A percentile compares a stretch with the other conserved stretches of the same genome.
These are phyloP conservation scores for Fusarium zealandicum DNA, from an alignment of 2,329 filamentous ascomycete species.

Conservation along the genomic window DNA sequence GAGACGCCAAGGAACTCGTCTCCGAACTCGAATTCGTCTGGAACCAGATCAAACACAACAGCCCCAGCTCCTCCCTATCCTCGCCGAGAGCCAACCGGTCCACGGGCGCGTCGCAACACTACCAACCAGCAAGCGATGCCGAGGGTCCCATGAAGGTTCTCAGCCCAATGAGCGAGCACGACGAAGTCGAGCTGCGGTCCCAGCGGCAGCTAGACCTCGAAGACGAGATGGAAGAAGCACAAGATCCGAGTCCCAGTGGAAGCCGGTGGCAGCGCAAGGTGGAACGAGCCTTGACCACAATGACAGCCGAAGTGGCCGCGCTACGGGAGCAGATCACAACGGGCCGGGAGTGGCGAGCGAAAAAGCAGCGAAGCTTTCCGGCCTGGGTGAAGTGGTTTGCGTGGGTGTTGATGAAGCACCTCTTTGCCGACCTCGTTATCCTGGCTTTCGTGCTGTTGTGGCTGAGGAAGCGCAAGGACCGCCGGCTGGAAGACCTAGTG, in stretches of 20 bases:
- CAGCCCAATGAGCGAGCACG: slow-evolving; percentile 85
- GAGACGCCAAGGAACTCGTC: slow-evolving; percentile 86
- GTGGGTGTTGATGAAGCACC: slow-evolving; percentile 75
- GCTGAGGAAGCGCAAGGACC: slow-evolving; percentile 75
- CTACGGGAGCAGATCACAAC: slow-evolving; percentile 88
- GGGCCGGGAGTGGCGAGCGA: slow-evolving; percentile 73
- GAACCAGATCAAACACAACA: slow-evolving; percentile 95
- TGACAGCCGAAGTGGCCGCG: slow-evolving; percentile 92
- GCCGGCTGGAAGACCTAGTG: slow-evolving; percentile 76
- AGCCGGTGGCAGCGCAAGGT: slow-evolving; percentile 81
- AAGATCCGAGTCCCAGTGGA: slow-evolving; percentile 42
- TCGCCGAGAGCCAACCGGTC: slow-evolving; percentile 57
- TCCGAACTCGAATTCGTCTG: slow-evolving; percentile 98
- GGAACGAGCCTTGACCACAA: slow-evolving; percentile 83
- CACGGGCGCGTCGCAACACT: slow-evolving; percentile 48
- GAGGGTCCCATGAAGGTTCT: slow-evolving; percentile 72
- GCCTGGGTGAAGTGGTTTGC: slow-evolving; percentile 76
- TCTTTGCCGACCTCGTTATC: slow-evolving; percentile 74
- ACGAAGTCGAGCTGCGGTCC: slow-evolving; percentile 68
- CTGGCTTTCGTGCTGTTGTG: slow-evolving; percentile 72
- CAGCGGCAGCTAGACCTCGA: slow-evolving; percentile 56
- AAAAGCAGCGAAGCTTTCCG: slow-evolving; percentile 68
- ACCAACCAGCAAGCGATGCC: slow-evolving; percentile 56
- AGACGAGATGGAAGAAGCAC: slow-evolving; percentile 52
- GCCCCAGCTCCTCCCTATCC: slow-evolving; percentile 67